Percentiles rank a stretch among this genome's conserved stretches.
These are phyloP conservation scores for Thelephora aurantiotincta DNA, from an alignment of 768 basidiomycete genomes.

Conservation along the genomic window DNA sequence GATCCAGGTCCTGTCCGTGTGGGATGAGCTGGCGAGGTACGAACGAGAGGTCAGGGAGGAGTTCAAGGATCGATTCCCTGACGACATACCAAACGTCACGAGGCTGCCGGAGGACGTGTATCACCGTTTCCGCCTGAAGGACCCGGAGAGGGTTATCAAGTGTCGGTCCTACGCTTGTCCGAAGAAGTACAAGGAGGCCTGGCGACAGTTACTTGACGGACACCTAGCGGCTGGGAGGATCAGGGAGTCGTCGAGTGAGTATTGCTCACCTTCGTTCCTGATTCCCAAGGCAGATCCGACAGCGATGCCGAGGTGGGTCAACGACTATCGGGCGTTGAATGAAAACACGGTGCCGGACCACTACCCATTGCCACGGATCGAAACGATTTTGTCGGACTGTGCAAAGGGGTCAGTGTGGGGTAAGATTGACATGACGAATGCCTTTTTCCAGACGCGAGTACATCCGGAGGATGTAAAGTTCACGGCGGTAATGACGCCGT, in stretches of 20 bases:
- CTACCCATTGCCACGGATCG: constrained; percentile 16
- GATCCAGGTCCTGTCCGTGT: background rate
- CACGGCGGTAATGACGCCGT: constrained; percentile 24
- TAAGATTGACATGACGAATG: constrained; percentile 26
- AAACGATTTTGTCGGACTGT: constrained; percentile 22
- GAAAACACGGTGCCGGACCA: constrained; percentile 16
- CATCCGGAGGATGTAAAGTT: constrained; percentile 16
- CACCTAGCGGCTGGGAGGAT: constrained; percentile 21
- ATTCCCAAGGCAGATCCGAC: constrained; percentile 20
- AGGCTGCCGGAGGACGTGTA: constrained; percentile 11
- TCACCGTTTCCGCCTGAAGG: constrained; percentile 15
- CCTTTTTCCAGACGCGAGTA: constrained; percentile 24
- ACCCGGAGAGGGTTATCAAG: constrained; percentile 14
- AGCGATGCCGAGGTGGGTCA: constrained; percentile 21
- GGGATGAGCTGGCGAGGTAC: background rate
- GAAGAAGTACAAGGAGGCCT: constrained; percentile 18
- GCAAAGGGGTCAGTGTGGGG: constrained; percentile 22
- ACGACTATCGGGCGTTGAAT: constrained; percentile 21
- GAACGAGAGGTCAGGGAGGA: constrained; percentile 2
- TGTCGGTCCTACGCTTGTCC: constrained; percentile 18
- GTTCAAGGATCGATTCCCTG: constrained; percentile 13
- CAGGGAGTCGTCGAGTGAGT: constrained; percentile 12
- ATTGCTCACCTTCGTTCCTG: constrained; percentile 24
- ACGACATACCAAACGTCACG: constrained; percentile 13
- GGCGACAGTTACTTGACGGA: constrained; percentile 18